A percentile compares a stretch with the other conserved stretches of the same genome.
Evolutionary conservation across 495 filamentous ascomycete genomes (phyloP).

Genomic region (Jackrogersella multiformis): DNA sequence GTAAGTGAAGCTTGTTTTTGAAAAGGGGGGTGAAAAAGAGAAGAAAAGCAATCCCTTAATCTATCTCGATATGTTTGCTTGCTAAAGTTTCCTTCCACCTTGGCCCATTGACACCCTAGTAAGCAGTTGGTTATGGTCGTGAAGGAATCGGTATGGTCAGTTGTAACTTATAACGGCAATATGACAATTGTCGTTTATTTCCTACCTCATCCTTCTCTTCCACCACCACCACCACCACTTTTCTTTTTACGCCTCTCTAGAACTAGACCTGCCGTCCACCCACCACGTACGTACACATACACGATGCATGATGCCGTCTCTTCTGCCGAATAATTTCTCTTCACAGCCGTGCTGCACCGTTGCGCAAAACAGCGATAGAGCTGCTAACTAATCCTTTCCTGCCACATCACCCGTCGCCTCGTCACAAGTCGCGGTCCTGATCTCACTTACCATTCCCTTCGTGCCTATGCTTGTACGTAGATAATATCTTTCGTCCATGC

Average conservation of each 20-base stretch:
- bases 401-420: conserved; percentile 54
- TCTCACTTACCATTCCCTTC: conserved; percentile 28
- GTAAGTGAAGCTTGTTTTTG: background rate
- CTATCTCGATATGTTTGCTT: conserved; percentile 33
- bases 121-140: conserved; percentile 33
- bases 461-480: conserved; percentile 35
- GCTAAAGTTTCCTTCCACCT: conserved; percentile 26
- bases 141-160: conserved; percentile 30
- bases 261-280: conserved; percentile 30
- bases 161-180: conserved; percentile 37
- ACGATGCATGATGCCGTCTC: conserved; percentile 57
- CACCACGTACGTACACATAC: conserved; percentile 42
- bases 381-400: conserved; percentile 53
- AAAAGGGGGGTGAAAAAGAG: conserved; percentile 11
- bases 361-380: conserved; percentile 56
- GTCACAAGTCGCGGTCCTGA: conserved; percentile 37
- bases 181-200: conserved; percentile 29
- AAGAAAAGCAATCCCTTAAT: conserved; percentile 31
- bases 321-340: conserved; percentile 51
- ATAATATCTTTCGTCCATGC: conserved; percentile 36
- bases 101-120: conserved; percentile 34
- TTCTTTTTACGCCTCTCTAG: conserved; percentile 20
- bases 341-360: conserved; percentile 52
- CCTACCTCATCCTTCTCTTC: conserved; percentile 32
- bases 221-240: no score